Conservation (phyloP, 2,329 filamentous ascomycete genomes). For the Phialophora macrospora region DNA sequence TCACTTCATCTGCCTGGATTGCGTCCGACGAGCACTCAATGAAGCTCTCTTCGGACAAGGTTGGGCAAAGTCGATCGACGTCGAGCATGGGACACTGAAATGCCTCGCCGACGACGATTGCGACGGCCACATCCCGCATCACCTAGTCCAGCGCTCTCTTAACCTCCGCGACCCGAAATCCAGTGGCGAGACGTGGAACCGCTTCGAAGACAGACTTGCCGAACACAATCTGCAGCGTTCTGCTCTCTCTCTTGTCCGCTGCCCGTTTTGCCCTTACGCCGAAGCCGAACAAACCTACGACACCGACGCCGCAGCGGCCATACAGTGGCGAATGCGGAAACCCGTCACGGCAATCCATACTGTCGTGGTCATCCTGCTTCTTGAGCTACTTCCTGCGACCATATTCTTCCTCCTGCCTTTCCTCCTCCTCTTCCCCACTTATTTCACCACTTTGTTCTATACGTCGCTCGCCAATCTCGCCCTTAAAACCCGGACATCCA, state of each 20-base stretch:
- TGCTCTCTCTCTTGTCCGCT: constrained; percentile 75
- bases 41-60: constrained; percentile 93
- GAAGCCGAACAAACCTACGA: constrained; percentile 81
- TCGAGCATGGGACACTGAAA: constrained; percentile 72
- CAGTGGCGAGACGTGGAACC: constrained; percentile 72
- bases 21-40: constrained; percentile 78
- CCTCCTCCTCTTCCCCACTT: constrained; percentile 56
- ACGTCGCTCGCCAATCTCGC: constrained; percentile 69
- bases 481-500: constrained; percentile 71
- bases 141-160: constrained; percentile 75
- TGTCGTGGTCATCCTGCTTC: constrained; percentile 51
- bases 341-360: constrained; percentile 59
- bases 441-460: constrained; percentile 58
- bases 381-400: constrained; percentile 57
- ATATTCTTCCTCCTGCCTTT: constrained; percentile 60
- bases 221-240: constrained; percentile 76
- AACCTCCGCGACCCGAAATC: constrained; percentile 62
- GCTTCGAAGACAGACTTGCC: constrained; percentile 78
- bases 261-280: constrained; percentile 89
- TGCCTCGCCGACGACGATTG: constrained; percentile 85
- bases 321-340: constrained; percentile 62
- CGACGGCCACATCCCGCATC: constrained; percentile 70
- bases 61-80: constrained; percentile 80
- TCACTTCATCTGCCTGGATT: constrained; percentile 65
- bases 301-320: constrained; percentile 55